Percentiles rank a stretch among this genome's conserved stretches.
Evolutionary conservation across 2,329 filamentous ascomycete species (phyloP).

Genomic region (Hymenotorrendiella dingleyae): DNA sequence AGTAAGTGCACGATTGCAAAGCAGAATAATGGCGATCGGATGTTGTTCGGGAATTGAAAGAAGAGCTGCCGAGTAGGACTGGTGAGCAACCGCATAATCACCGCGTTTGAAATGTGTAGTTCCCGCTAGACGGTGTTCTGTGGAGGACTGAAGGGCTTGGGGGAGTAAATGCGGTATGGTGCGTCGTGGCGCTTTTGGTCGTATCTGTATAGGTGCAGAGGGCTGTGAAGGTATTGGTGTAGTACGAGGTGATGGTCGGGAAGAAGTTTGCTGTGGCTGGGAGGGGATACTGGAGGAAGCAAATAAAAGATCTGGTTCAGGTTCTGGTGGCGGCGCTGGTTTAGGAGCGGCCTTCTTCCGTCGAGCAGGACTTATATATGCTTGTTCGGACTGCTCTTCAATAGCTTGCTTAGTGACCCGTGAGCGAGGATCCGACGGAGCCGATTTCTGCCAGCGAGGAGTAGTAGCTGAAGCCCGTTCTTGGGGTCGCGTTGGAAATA

Average conservation of each 20-base stretch:
- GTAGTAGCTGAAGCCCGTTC: conserved; percentile 39
- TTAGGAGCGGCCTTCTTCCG: conserved; percentile 58
- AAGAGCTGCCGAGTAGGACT: conserved; percentile 74
- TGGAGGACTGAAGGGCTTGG: conserved; percentile 66
- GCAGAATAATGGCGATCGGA: conserved; percentile 79
- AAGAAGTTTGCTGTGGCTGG: conserved; percentile 27
- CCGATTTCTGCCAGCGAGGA: conserved; percentile 55
- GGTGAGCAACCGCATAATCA: conserved; percentile 82
- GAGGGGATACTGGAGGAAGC: conserved; percentile 23
- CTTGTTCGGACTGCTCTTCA: conserved; percentile 75
- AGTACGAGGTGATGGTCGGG: conserved; percentile 30
- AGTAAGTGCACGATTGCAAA: conserved; percentile 87
- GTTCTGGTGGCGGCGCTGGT: conserved; percentile 34
- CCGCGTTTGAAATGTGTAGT: conserved; percentile 90
- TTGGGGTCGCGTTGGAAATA: conserved; percentile 37
- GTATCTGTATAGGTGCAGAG: conserved; percentile 37
- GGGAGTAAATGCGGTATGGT: conserved; percentile 59
- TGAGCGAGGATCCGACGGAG: conserved; percentile 43
- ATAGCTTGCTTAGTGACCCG: conserved; percentile 66
- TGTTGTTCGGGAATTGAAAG: conserved; percentile 69
- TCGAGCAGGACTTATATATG: conserved; percentile 81
- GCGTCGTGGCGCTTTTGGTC: conserved; percentile 42
- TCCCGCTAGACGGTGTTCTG: conserved; percentile 71
- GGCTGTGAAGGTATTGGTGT: conserved; percentile 38
- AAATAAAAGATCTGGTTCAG: conserved; percentile 61